A percentile compares a stretch with the other conserved stretches of the same genome.
Evolutionary conservation across 2,329 filamentous ascomycete species (phyloP).

Genomic region (Boeremia exigua): DNA sequence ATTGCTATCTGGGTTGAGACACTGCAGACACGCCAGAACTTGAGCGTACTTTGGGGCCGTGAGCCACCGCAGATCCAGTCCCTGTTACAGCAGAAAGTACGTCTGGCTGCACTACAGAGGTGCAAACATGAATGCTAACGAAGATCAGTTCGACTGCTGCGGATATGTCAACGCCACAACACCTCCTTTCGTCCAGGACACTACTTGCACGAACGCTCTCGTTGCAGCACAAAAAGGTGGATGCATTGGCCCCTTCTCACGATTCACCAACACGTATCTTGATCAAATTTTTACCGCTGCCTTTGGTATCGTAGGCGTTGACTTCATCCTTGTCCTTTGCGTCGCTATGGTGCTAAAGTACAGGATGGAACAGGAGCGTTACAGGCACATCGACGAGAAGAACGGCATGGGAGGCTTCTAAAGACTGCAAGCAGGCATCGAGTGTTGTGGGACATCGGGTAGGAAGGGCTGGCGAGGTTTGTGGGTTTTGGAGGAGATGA

Average conservation of each 20-base stretch:
- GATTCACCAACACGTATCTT: slow-evolving; percentile 73
- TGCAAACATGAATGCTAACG: slow-evolving; percentile 26
- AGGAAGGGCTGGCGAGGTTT: background rate
- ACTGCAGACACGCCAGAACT: slow-evolving; percentile 68
- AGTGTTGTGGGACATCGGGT: background rate
- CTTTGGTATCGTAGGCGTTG: slow-evolving; percentile 77
- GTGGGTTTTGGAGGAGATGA: slow-evolving; percentile 30
- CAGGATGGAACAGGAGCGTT: slow-evolving; percentile 78
- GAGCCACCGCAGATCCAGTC: slow-evolving; percentile 66
- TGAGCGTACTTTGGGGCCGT: slow-evolving; percentile 65
- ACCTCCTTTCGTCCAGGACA: slow-evolving; percentile 73
- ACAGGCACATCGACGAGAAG: slow-evolving; percentile 84
- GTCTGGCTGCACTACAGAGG: slow-evolving; percentile 31
- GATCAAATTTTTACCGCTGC: slow-evolving; percentile 79
- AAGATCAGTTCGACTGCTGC: slow-evolving; percentile 74
- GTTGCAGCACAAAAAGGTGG: slow-evolving; percentile 73
- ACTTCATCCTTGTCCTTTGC: slow-evolving; percentile 71
- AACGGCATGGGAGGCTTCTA: slow-evolving; percentile 46
- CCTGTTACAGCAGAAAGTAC: slow-evolving; percentile 72
- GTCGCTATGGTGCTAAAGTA: slow-evolving; percentile 80
- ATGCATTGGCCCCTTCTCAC: slow-evolving; percentile 71
- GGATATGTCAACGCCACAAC: slow-evolving; percentile 76
- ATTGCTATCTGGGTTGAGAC: slow-evolving; percentile 73
- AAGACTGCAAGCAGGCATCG: background rate
- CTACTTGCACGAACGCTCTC: slow-evolving; percentile 71